Percentiles rank a stretch among this genome's conserved stretches.
Conservation (phyloP, 768 basidiomycete species). For the Mrakia hoshinonis region DNA sequence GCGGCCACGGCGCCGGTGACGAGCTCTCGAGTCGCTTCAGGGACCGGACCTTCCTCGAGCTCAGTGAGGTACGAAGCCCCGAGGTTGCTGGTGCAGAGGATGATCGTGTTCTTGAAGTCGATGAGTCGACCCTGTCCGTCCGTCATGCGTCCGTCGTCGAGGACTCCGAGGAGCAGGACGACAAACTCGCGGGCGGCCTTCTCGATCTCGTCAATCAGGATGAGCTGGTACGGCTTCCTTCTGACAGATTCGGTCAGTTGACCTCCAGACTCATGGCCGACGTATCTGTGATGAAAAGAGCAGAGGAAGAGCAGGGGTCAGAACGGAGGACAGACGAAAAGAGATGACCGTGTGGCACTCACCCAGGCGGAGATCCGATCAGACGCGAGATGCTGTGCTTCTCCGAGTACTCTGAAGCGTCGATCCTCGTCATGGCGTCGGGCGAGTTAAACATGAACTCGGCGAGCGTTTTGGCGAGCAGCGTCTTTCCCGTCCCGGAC, state of each 20-base stretch:
- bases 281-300: too few species aligned
- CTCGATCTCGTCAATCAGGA: conserved; percentile 44
- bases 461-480: conserved; percentile 41
- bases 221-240: conserved; percentile 39
- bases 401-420: conserved; percentile 28
- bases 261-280: conserved; percentile 41
- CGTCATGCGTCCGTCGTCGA: conserved; percentile 45
- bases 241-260: conserved; percentile 41
- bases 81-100: conserved; percentile 44
- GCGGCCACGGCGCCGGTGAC: conserved; percentile 42
- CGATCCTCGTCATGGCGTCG: conserved; percentile 40
- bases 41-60: conserved; percentile 40
- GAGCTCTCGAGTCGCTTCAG: conserved; percentile 37
- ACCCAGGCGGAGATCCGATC: conserved; percentile 40
- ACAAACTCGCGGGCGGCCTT: conserved; percentile 45
- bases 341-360: too few species aligned
- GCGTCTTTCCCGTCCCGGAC: conserved; percentile 42
- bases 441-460: conserved; percentile 41
- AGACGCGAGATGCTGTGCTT: conserved; percentile 40
- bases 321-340: too few species aligned
- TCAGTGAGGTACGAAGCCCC: conserved; percentile 44
- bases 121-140: conserved; percentile 43
- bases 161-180: conserved; percentile 44
- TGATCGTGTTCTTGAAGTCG: conserved; percentile 42
- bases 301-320: too few species aligned